phyloP scores from a whole-genome alignment of 2,329 filamentous ascomycete genomes.

The Hypoxylon sp. region DNA sequence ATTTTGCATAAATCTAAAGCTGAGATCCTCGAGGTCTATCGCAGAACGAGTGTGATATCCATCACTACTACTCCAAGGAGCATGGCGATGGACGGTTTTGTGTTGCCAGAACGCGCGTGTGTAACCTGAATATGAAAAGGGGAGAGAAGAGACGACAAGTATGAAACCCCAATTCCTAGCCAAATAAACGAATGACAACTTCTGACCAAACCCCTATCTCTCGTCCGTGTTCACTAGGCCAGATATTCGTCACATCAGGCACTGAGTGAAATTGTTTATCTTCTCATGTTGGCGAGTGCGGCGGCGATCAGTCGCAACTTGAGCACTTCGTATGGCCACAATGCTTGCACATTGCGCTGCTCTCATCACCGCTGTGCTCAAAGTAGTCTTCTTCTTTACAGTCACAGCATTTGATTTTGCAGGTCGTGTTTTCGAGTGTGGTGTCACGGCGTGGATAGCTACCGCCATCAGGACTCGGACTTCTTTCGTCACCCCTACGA shows the following conservation, averaged over 20 bases:
- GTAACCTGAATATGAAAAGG: slow-evolving; percentile 6
- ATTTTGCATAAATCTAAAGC: slow-evolving; percentile 13
- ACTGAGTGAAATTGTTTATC: background rate
- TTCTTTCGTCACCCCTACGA: slow-evolving; percentile 10
- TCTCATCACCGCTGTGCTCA: slow-evolving; percentile 12
- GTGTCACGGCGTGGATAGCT: background rate
- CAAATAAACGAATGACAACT: slow-evolving; percentile 24
- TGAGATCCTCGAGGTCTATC: slow-evolving; percentile 37
- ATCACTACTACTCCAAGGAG: slow-evolving; percentile 6
- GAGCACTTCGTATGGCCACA: slow-evolving; percentile 31
- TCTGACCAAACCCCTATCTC: background rate
- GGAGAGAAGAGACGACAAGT: slow-evolving; percentile 8
- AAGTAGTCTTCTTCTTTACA: slow-evolving; percentile 39
- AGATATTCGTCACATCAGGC: background rate
- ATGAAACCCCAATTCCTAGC: slow-evolving; percentile 3
- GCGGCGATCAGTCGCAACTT: background rate
- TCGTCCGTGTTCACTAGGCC: background rate
- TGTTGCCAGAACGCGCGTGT: background rate
- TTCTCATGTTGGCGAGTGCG: background rate
- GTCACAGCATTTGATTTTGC: slow-evolving; percentile 26
- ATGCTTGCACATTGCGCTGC: slow-evolving; percentile 15
- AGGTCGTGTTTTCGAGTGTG: background rate
- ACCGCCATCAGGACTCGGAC: background rate
- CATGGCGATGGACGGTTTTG: background rate
- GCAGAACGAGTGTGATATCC: slow-evolving; percentile 26